These are phyloP conservation scores for Cardiosporidium cionae DNA, from an alignment of 169 alveolate genomes.

Conservation along the genomic window DNA sequence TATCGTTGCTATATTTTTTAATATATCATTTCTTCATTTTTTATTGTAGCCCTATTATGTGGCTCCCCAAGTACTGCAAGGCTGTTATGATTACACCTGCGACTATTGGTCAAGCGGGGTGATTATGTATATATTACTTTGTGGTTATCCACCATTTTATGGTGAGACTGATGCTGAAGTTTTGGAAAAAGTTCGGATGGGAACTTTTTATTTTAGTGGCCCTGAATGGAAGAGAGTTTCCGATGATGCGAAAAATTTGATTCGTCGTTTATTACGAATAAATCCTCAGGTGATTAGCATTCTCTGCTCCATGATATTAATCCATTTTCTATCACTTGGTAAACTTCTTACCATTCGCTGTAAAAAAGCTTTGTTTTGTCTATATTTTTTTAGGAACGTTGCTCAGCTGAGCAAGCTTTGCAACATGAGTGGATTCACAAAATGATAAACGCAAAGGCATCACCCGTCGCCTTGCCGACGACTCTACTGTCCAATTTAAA, in stretches of 20 bases:
- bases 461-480: conserved; percentile 17
- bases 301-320: background rate
- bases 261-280: conserved; percentile 31
- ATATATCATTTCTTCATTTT: background rate
- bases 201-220: conserved; percentile 58
- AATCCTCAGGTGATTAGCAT: conserved; percentile 8
- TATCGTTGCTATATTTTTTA: background rate
- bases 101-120: conserved; percentile 75
- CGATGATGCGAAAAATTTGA: conserved; percentile 47
- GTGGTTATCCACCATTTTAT: conserved; percentile 79
- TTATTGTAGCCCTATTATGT: conserved; percentile 60
- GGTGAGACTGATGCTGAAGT: conserved; percentile 77
- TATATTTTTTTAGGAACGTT: conserved; percentile 18
- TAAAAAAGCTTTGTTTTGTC: too few species aligned
- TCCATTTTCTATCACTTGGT: too few species aligned
- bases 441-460: conserved; percentile 21
- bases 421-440: conserved; percentile 52
- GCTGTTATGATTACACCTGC: conserved; percentile 62
- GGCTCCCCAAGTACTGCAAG: conserved; percentile 68
- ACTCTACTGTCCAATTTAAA: conserved; percentile 28
- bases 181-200: conserved; percentile 70
- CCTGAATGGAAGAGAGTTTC: conserved; percentile 50
- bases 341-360: too few species aligned
- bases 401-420: conserved; percentile 40
- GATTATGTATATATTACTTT: conserved; percentile 71